A percentile compares a stretch with the other conserved stretches of the same genome.
Evolutionary conservation across 106 monocot genomes (phyloP).

Genomic region (Phalaenopsis equestris): DNA sequence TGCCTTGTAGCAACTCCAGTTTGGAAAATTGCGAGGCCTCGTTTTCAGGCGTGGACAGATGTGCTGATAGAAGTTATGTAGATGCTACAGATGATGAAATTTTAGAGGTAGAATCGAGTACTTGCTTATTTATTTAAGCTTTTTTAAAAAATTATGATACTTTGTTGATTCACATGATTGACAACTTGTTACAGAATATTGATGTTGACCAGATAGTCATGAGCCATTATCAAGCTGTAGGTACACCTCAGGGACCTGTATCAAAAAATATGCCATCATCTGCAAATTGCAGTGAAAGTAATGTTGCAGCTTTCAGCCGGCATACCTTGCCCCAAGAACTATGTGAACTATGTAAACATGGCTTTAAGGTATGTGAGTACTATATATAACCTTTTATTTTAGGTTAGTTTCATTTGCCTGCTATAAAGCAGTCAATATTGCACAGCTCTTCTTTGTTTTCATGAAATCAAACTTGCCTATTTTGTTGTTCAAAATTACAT

Average conservation of each 20-base stretch:
- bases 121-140: neutral
- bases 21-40: conserved; percentile 6
- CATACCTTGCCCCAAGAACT: conserved; percentile 46
- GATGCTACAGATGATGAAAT: conserved; percentile 69
- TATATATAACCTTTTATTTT: neutral
- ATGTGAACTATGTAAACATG: conserved; percentile 63
- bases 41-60: conserved; percentile 5
- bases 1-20: conserved; percentile 9
- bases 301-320: conserved; percentile 5
- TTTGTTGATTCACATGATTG: neutral
- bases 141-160: neutral
- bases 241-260: conserved; percentile 45
- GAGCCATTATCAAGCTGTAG: conserved; percentile 67
- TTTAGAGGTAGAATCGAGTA: conserved; percentile 36
- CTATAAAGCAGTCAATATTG: neutral
- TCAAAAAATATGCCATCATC: conserved; percentile 36
- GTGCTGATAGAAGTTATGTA: conserved; percentile 20
- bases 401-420: neutral
- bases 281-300: conserved; percentile 18
- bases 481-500: neutral
- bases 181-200: conserved; percentile 51
- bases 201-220: conserved; percentile 92
- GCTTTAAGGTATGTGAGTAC: conserved; percentile 43
- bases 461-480: neutral
- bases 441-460: neutral